Evolutionary conservation across 768 basidiomycete genomes (phyloP), one percentile per base, ranked within the genome.

Genomic region (Astraeus odoratus): DNA sequence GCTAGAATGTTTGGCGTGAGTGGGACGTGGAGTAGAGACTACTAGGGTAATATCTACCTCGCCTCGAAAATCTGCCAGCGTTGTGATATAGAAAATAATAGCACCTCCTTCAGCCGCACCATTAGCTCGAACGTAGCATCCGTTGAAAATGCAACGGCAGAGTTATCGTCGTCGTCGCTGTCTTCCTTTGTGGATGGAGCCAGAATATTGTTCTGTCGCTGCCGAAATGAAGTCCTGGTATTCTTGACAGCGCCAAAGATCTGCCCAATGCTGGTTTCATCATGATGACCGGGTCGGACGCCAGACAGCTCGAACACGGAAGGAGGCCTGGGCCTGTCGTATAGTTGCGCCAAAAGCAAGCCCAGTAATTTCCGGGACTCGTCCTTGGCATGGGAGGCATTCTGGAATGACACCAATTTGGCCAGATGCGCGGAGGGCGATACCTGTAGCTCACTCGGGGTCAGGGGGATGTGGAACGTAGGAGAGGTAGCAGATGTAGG

Each of bases 301-400:
- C 61, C 59, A 22, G 74, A 61, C 5, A 58, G 54, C 30, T 77
- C 74, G 44, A 75, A 73, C 26, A 78, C 63, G 2, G 77, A 57
- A 2, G 78, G 77, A 24, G 82, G 79, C 49, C 70, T 68, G 4
- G 64, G 66, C 44, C 87, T 72, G 40, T 64, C 66, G 38, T 76
- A 73, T n/a, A 91, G 70, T 52, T 82, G 78, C 16, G 69, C 68
- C 13, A 90, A 66, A 23, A 86, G 67, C 57, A 83, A 78, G 0
- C 76, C 72, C 3, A 89, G 67, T 19, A 87, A 68, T 57, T 88
- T 88, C 39, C 78, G 75, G 8, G 81, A 77, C 59, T 86, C 86
- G 43, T 76, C 73, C 26, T 68, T 68, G 23, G 73, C 73, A 50
- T 72, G 73, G 43, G 59, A 62, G 23, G 53, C 44, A 6, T 61